Evolutionary conservation across 306 rosid species (phyloP).

Genomic region (Casuarina glauca): DNA sequence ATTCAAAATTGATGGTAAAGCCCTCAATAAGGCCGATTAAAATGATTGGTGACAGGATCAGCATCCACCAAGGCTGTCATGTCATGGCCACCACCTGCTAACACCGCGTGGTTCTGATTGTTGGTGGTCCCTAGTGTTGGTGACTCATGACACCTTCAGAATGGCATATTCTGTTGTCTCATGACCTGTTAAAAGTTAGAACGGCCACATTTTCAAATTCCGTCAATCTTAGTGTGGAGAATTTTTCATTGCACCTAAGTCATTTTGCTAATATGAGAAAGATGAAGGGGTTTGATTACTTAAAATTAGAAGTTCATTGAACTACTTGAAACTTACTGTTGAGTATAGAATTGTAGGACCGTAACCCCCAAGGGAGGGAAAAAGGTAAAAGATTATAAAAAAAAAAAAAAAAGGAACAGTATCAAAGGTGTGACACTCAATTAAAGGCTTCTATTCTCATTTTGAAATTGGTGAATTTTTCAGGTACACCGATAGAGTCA

Average conservation of each 20-base stretch:
- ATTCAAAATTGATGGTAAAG: neutral
- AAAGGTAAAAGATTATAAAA: neutral
- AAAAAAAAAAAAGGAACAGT: too few species aligned
- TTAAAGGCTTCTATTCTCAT: constrained; percentile 21
- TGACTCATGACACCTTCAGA: neutral
- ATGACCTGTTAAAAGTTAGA: neutral
- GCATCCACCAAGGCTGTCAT: neutral
- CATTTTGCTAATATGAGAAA: neutral
- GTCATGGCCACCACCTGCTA: neutral
- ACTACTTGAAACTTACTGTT: neutral
- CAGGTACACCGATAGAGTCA: constrained; percentile 90
- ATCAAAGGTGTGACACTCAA: neutral
- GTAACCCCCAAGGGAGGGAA: neutral
- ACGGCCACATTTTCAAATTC: neutral
- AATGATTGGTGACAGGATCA: neutral
- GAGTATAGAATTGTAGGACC: neutral
- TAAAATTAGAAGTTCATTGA: neutral
- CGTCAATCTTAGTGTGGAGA: neutral
- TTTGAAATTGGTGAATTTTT: constrained; percentile 17
- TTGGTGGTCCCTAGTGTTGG: neutral
- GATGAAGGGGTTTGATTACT: neutral
- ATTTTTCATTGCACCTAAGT: neutral
- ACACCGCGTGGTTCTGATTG: neutral
- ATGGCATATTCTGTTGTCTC: neutral
- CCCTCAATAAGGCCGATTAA: neutral